Base-by-base conservation (phyloP, 371 early-diverging fungal genomes). In the Mortierella polycephala region DNA sequence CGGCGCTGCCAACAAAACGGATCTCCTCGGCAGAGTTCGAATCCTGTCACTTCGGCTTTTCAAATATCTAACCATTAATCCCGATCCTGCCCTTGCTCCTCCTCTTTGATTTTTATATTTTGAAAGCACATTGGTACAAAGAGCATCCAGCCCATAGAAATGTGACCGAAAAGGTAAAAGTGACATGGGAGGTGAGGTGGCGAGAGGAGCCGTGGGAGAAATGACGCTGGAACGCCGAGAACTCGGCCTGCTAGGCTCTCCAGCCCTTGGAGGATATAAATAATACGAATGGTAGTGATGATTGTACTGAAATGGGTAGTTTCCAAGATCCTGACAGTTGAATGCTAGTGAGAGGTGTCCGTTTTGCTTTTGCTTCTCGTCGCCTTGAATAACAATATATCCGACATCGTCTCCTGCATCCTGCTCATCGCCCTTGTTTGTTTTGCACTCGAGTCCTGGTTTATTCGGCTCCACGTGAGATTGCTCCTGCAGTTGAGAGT, bases 231-330 rank as follows among this genome's bases (percentile, higher is more conserved):
- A 44, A 0, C 74, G 67, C 14, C 67, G 60, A 8, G 74, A 74
- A 51, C 47, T 64, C 14, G 74, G 42, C 47, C 64, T 21, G 68
- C 68, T 74, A 44, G 68, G 63, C 30, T 59, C 68, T 5, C 68
- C 68, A 12, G 54, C 42, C 47, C 46, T 42, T 14, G 16, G 20
- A 11, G 20, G 49, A 30, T 30, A 30, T 30, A 30, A 30, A 30
- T 30, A 30, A 30, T 30, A 30, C 30, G 4, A 30, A 9, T 10
- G 23, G 14, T 50, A 57, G 9, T 50, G 57, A 39, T 41, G 45
- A 53, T 40, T 13, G 12, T 37, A 41, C 21, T 57, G 37, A 57
- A 41, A 47, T 20, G 50, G 50, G 1, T 49, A 3, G n/a, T 50
- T 52, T n/a, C 51, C 51, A 30, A 58, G 41, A 23, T 21, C 42